Conservation (phyloP, 2,329 filamentous ascomycete genomes). For the Bisporella sp. region DNA sequence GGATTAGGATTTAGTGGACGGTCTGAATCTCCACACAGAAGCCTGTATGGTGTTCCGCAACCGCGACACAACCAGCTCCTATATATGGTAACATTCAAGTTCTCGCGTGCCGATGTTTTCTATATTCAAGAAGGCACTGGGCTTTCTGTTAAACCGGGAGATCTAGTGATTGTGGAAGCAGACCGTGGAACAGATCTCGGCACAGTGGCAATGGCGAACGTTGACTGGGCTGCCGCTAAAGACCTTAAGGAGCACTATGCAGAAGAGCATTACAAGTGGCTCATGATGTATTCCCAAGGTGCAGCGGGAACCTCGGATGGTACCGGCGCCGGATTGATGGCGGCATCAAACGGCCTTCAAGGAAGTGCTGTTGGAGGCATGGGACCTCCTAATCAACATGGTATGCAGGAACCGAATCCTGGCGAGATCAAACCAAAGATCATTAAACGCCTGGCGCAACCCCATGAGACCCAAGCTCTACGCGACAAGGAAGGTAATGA, state of each 20-base stretch:
- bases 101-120: slow-evolving; percentile 88
- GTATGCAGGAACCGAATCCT: slow-evolving; percentile 61
- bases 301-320: slow-evolving; percentile 57
- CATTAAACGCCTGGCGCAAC: slow-evolving; percentile 90
- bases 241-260: slow-evolving; percentile 85
- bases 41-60: slow-evolving; percentile 53
- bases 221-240: slow-evolving; percentile 82
- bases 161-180: slow-evolving; percentile 94
- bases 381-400: slow-evolving; percentile 67
- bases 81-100: slow-evolving; percentile 95
- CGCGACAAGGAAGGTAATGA: slow-evolving; percentile 96
- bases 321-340: slow-evolving; percentile 53
- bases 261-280: slow-evolving; percentile 94
- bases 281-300: slow-evolving; percentile 96
- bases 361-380: slow-evolving; percentile 71
- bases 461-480: slow-evolving; percentile 81
- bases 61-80: slow-evolving; percentile 62
- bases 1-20: slow-evolving; percentile 27
- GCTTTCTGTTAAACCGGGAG: slow-evolving; percentile 80
- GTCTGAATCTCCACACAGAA: slow-evolving; percentile 54
- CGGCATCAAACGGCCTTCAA: slow-evolving; percentile 55
- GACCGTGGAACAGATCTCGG: slow-evolving; percentile 94
- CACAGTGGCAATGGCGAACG: slow-evolving; percentile 81
- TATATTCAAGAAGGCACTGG: slow-evolving; percentile 96
- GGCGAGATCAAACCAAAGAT: slow-evolving; percentile 89